These are phyloP conservation scores for Monilinia fructicola DNA, from an alignment of 2,329 filamentous ascomycete genomes.

Conservation along the genomic window DNA sequence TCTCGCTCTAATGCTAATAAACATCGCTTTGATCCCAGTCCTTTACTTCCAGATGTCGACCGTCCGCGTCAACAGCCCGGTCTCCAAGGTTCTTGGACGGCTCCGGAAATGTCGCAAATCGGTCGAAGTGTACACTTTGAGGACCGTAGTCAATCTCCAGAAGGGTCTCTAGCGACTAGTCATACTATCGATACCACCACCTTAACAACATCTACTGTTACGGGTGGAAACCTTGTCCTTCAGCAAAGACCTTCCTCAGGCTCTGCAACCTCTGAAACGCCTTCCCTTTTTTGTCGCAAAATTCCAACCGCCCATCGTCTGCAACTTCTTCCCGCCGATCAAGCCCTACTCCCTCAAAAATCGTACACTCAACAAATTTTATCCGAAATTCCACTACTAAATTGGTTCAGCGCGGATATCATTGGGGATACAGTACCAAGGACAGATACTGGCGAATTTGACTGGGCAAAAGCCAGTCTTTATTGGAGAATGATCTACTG, in stretches of 20 bases:
- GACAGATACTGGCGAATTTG: constrained; percentile 72
- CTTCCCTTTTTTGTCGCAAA: constrained; percentile 52
- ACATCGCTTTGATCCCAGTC: constrained; percentile 26
- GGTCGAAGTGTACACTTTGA: constrained; percentile 30
- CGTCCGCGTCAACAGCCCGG: constrained; percentile 29
- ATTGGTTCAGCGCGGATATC: constrained; percentile 69
- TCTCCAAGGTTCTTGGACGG: constrained; percentile 35
- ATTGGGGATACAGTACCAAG: constrained; percentile 75
- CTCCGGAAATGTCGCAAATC: constrained; percentile 36
- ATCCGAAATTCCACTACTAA: constrained; percentile 65
- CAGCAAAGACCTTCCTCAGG: constrained; percentile 43
- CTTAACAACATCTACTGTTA: constrained; percentile 41
- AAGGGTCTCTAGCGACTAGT: constrained; percentile 43
- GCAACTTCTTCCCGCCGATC: constrained; percentile 65
- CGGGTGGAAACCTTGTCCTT: constrained; percentile 25
- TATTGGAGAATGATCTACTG: constrained; percentile 69
- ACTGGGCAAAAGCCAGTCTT: constrained; percentile 66
- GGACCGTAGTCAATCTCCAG: constrained; percentile 33
- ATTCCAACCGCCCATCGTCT: constrained; percentile 67
- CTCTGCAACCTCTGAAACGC: constrained; percentile 33
- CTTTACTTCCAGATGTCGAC: constrained; percentile 21
- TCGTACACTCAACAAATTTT: constrained; percentile 63
- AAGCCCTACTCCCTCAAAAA: constrained; percentile 68
- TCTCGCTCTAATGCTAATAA: constrained; percentile 24
- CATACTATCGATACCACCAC: constrained; percentile 60